Conservation (phyloP, 1,284 basidiomycete genomes). For the Rhodotorula sp. region DNA sequence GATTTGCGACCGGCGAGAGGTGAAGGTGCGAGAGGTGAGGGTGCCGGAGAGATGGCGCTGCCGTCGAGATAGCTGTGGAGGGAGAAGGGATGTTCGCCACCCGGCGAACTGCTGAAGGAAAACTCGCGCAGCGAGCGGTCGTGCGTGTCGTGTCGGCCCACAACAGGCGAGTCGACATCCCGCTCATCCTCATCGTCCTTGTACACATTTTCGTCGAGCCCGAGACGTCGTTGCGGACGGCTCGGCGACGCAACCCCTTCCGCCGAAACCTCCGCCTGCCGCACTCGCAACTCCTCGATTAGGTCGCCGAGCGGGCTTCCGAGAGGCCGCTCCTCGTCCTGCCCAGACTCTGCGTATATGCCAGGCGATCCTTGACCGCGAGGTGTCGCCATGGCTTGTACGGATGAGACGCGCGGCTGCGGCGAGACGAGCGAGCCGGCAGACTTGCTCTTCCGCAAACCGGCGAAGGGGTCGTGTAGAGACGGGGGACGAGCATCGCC, state of each 20-base stretch:
- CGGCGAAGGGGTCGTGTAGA: not conserved
- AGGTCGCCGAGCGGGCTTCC: slow-evolving; percentile 8
- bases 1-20: no score
- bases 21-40: no score
- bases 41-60: not conserved
- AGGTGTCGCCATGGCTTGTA: not conserved
- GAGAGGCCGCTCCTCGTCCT: not conserved
- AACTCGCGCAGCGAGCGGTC: not conserved
- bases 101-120: slow-evolving; percentile 1
- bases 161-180: not conserved
- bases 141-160: not conserved
- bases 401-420: not conserved
- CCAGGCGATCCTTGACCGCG: not conserved
- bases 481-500: not conserved
- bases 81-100: slow-evolving; percentile 15
- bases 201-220: not conserved
- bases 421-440: not conserved
- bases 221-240: not conserved
- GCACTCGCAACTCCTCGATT: slow-evolving; percentile 4
- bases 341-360: no score
- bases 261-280: not conserved
- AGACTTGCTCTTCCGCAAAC: not conserved
- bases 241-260: not conserved
- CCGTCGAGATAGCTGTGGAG: slow-evolving; percentile 19
- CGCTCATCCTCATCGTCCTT: not conserved